Percentiles rank a stretch among this genome's conserved stretches.
phyloP scores from a whole-genome alignment of 371 early-diverging fungal species.

The Saksenaea vasiformis region DNA sequence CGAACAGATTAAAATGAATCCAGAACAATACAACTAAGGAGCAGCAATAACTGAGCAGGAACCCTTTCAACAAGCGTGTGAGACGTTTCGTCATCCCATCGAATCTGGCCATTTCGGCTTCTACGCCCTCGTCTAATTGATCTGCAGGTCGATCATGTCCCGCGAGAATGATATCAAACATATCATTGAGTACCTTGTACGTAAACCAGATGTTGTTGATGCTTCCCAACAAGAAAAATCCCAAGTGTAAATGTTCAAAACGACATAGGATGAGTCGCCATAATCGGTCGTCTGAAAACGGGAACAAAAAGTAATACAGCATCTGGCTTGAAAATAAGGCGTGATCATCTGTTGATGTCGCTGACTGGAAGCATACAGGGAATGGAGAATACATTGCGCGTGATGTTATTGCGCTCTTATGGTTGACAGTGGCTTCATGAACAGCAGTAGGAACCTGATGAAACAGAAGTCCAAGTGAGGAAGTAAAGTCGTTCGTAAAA shows the following conservation, averaged over 20 bases:
- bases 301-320: slow-evolving; percentile 45
- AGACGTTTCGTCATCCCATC: slow-evolving; percentile 16
- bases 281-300: slow-evolving; percentile 53
- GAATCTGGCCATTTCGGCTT: slow-evolving; percentile 13
- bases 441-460: slow-evolving; percentile 7
- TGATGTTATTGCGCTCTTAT: slow-evolving; percentile 5
- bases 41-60: slow-evolving; percentile 44
- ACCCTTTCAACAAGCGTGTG: slow-evolving; percentile 27
- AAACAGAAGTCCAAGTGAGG: slow-evolving; percentile 12
- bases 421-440: neutral
- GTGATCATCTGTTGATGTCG: slow-evolving; percentile 16
- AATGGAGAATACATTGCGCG: slow-evolving; percentile 42
- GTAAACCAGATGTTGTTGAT: slow-evolving; percentile 61
- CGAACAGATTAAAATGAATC: slow-evolving; percentile 65
- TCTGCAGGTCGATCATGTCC: neutral
- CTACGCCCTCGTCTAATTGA: slow-evolving; percentile 2
- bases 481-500: slow-evolving; percentile 10
- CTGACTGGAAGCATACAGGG: slow-evolving; percentile 33
- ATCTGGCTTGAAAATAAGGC: slow-evolving; percentile 34
- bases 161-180: slow-evolving; percentile 55
- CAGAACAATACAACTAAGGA: slow-evolving; percentile 57
- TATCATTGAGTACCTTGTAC: slow-evolving; percentile 55
- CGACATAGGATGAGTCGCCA: slow-evolving; percentile 56
- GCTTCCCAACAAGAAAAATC: slow-evolving; percentile 64
- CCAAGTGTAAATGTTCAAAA: slow-evolving; percentile 60